phyloP scores from a whole-genome alignment of 78 protist species.

The Protostelium mycophagum region DNA sequence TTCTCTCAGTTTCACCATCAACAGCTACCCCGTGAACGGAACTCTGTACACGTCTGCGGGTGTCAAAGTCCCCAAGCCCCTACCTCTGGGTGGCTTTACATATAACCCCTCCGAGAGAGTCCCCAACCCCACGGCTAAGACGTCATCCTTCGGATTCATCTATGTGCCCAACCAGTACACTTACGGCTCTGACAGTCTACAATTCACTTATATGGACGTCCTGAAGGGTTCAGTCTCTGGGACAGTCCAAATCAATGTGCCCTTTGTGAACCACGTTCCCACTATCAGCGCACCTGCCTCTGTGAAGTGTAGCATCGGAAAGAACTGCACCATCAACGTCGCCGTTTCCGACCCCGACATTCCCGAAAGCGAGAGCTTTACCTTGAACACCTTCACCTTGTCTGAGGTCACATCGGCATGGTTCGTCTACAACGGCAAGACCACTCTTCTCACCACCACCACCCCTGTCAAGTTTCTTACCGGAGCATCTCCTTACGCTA shows the following conservation, averaged over 20 bases:
- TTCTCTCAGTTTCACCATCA: background rate
- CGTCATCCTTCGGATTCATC: background rate
- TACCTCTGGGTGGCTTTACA: too few species aligned
- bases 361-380: background rate
- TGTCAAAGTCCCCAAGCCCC: too few species aligned
- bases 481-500: too few species aligned
- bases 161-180: background rate
- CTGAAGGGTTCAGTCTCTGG: background rate
- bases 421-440: too few species aligned
- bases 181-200: background rate
- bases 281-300: background rate
- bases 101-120: too few species aligned
- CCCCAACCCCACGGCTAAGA: background rate
- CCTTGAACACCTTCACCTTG: background rate
- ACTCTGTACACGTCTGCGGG: background rate
- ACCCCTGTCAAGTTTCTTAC: too few species aligned
- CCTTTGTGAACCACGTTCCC: background rate
- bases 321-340: background rate
- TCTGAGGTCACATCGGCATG: too few species aligned
- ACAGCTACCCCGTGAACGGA: background rate
- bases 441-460: too few species aligned
- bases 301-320: background rate
- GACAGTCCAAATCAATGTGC: background rate
- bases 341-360: background rate
- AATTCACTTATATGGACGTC: background rate